A percentile compares a stretch with the other conserved stretches of the same genome.
Evolutionary conservation across 306 rosid species (phyloP).

Genomic region (Alnus rubra): DNA sequence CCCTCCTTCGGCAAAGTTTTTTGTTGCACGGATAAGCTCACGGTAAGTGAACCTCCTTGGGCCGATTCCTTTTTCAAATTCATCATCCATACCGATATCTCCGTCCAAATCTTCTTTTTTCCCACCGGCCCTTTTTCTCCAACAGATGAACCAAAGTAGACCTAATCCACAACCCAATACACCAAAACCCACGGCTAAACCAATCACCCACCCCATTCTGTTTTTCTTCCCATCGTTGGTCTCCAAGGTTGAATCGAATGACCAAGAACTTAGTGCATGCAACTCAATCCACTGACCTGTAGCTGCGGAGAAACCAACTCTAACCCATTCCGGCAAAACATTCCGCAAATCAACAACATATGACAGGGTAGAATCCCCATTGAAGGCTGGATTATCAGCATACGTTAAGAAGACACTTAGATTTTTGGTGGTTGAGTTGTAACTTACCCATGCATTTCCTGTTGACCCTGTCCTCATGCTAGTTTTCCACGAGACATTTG

Average conservation of each 20-base stretch:
- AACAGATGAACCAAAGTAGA: slow-evolving; percentile 37
- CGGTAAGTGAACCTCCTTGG: slow-evolving; percentile 59
- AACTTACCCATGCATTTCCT: slow-evolving; percentile 68
- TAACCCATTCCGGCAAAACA: slow-evolving; percentile 57
- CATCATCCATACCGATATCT: slow-evolving; percentile 55
- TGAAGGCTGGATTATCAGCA: slow-evolving; percentile 35
- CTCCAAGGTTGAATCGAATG: slow-evolving; percentile 7
- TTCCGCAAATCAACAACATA: slow-evolving; percentile 54
- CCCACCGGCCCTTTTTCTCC: slow-evolving; percentile 40
- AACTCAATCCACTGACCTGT: slow-evolving; percentile 55
- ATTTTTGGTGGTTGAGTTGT: slow-evolving; percentile 54
- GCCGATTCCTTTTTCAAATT: slow-evolving; percentile 65
- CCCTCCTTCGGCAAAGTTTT: slow-evolving; percentile 44
- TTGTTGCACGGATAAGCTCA: slow-evolving; percentile 51
- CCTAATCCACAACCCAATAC: slow-evolving; percentile 39
- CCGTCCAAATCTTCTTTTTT: slow-evolving; percentile 17
- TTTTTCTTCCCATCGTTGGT: background rate
- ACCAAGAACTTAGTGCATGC: slow-evolving; percentile 65
- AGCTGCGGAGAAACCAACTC: slow-evolving; percentile 76
- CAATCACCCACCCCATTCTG: slow-evolving; percentile 10
- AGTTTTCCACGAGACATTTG: slow-evolving; percentile 38
- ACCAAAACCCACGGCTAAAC: slow-evolving; percentile 23
- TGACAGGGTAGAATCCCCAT: slow-evolving; percentile 40
- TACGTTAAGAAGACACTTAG: slow-evolving; percentile 65
- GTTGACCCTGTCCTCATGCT: slow-evolving; percentile 49